Evolutionary conservation across 2,329 filamentous ascomycete genomes (phyloP), one percentile per base, ranked within the genome.

Genomic region (Myriosclerotinia curreyana): DNA sequence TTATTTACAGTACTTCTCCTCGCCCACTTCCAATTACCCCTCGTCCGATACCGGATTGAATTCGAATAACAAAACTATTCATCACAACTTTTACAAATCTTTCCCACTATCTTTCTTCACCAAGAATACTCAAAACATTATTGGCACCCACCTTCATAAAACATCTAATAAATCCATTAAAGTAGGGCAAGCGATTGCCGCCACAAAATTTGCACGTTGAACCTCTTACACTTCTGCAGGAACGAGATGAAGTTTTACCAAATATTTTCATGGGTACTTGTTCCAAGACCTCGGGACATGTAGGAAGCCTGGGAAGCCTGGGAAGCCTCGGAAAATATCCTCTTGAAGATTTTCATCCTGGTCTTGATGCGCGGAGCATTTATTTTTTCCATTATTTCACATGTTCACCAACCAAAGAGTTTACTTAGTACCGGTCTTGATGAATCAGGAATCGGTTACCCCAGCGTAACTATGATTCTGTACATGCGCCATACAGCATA

Each of bases 181-280:
- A 34, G 20, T n/a, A 36, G 42, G 22, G 42, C 20, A 20, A 62
- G 60, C 50, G n/a, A 28, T 48, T 62, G 42, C 53, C 53, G 53
- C 53, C 38, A 44, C n/a, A n/a, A 46, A 48, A 54, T 25, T 62
- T 22, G 59, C 46, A 53, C 7, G 5, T 12, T 46, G 40, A 46
- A 36, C 28, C 20, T 48, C 28, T 38, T 22, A 56, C 28, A 17
- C 51, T 28, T 62, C 40, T 56, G 50, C 60, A 55, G 60, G 60
- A 62, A 62, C 49, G 17, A 53, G 11, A 17, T 46, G 51, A 62
- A 55, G 11, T 46, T 44, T 63, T 63, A 63, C 31, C 61, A 59
- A 63, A 64, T 64, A 64, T 34, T 59, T 64, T 64, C 61, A 59
- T 49, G 53, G 61, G 46, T 64, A n/a, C 20, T 34, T 34, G 51